Conservation (phyloP, 192 early-diverging fungal genomes). For the Entomortierella chlamydospora region DNA sequence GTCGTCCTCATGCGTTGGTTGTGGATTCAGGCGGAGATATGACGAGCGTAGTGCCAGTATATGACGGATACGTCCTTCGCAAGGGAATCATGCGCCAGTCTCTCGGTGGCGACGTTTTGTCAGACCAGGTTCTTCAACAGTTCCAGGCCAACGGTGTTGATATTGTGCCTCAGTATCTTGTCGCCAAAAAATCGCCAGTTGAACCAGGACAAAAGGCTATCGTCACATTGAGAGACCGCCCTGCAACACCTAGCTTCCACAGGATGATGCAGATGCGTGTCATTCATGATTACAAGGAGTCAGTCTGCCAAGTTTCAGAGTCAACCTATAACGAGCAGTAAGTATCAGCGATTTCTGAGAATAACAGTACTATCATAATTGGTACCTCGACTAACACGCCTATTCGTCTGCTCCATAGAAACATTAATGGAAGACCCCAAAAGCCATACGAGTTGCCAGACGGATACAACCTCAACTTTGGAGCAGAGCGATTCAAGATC, state of each 20-base stretch:
- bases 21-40: constrained; percentile 91
- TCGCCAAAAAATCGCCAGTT: constrained; percentile 80
- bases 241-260: constrained; percentile 76
- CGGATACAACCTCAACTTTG: constrained; percentile 90
- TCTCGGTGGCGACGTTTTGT: constrained; percentile 87
- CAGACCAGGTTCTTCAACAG: constrained; percentile 76
- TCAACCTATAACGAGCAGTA: constrained; percentile 76
- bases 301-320: constrained; percentile 88
- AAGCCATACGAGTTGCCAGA: constrained; percentile 96
- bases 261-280: constrained; percentile 79
- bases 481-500: constrained; percentile 80
- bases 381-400: too few relatives aligned
- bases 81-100: constrained; percentile 82
- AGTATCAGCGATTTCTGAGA: constrained; percentile 4
- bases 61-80: constrained; percentile 95
- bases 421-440: constrained; percentile 70
- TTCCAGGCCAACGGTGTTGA: constrained; percentile 68
- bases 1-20: constrained; percentile 88
- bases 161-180: constrained; percentile 86
- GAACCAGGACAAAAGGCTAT: constrained; percentile 76
- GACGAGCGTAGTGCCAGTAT: constrained; percentile 95
- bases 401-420: constrained; percentile 32
- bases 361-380: too few relatives aligned
- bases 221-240: constrained; percentile 62
- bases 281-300: constrained; percentile 95